These are phyloP conservation scores for Penicillium pulvis DNA, from an alignment of 495 filamentous ascomycete species.

Conservation along the genomic window DNA sequence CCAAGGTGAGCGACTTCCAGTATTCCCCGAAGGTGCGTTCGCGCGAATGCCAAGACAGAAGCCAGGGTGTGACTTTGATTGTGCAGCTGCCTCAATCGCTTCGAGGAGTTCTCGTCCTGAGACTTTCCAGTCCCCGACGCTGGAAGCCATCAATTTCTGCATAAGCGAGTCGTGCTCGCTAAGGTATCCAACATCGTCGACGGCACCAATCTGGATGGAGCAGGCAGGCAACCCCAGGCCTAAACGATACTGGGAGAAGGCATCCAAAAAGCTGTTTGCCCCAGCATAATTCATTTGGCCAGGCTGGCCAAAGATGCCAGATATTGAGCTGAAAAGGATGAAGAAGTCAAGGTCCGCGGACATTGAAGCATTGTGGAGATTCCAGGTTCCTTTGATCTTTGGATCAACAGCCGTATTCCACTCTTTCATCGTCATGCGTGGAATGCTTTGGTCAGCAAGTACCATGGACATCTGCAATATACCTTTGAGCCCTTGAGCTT, in stretches of 20 bases:
- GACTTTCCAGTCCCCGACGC: background rate
- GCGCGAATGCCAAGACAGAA: constrained; percentile 14
- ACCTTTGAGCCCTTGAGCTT: constrained; percentile 25
- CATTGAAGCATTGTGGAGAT: constrained; percentile 53
- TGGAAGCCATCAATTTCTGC: constrained; percentile 8
- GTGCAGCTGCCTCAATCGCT: background rate
- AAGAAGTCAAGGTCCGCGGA: constrained; percentile 54
- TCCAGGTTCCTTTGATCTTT: constrained; percentile 52
- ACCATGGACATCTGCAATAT: constrained; percentile 42
- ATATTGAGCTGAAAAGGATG: constrained; percentile 42
- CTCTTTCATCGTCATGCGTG: constrained; percentile 44
- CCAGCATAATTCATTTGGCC: constrained; percentile 40
- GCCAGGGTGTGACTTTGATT: background rate
- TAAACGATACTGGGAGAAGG: constrained; percentile 34
- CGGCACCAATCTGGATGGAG: constrained; percentile 5
- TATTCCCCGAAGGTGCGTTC: constrained; percentile 6
- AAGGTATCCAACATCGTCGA: constrained; percentile 40
- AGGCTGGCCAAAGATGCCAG: constrained; percentile 31
- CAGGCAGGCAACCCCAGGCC: constrained; percentile 28
- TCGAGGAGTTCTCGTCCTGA: background rate
- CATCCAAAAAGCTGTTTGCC: constrained; percentile 38
- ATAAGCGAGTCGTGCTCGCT: constrained; percentile 18
- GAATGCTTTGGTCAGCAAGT: constrained; percentile 31
- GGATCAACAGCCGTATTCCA: constrained; percentile 38
- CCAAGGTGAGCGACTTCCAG: constrained; percentile 22